Base-by-base conservation (phyloP, 164 flowering plant genomes). In the Berberis vulgaris region DNA sequence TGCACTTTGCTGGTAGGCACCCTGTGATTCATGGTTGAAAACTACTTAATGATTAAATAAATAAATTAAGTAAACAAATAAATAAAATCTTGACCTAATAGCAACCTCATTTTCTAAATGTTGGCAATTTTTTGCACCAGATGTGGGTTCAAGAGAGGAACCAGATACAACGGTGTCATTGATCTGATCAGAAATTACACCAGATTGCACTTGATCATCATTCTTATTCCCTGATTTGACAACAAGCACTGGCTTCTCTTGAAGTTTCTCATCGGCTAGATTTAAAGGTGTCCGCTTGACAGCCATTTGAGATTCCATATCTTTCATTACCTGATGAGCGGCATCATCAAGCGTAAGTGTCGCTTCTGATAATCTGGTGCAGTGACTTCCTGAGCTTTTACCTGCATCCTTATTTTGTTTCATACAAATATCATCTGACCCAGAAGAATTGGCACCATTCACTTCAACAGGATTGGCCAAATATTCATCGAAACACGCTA, bases 391-490 rank as follows among this genome's bases (percentile, higher is more conserved):
- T 56, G 60, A 26, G 26, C 26, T 58, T 60, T 62, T 62, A 47
- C 71, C 44, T 49, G 44, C 67, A 67, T 66, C 65, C 52, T 41
- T 59, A 52, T 61, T 38, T 60, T 79, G 71, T 42, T 73, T 69
- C 43, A 43, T 41, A 54, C 59, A 42, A 59, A 49, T 49, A 50
- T 57, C 50, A 11, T 13, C 42, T 38, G 43, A 41, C 2, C 41
- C 43, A 7, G 63, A 49, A 55, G 71, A 67, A 61, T 54, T 39
- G 2, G 42, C 59, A 46, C 75, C 64, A 52, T 65, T 78, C 13
- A n/a, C 69, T n/a, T 65, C 83, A 54, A 69, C 54, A 54, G 72
- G 70, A 67, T 81, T 81, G 45, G 74, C 78, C 64, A 80, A 62
- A 61, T 62, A 82, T 13, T 72, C 75, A 65, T 79, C 78, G 43